Conservation (phyloP, 192 early-diverging fungal species). For the Haplosporangium gracile region DNA sequence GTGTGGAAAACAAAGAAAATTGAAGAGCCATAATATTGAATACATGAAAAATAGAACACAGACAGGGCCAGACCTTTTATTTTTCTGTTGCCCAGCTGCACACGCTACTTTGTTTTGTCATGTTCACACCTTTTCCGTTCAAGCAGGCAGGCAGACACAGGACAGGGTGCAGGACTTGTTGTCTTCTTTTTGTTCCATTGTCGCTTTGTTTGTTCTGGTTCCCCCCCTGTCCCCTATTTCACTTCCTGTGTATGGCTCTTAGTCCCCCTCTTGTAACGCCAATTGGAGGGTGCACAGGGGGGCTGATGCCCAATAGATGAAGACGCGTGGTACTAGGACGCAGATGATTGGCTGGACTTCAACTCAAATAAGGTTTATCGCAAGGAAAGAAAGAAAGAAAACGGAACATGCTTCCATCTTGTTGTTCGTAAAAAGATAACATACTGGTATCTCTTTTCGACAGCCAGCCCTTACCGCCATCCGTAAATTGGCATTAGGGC, state of each 20-base stretch:
- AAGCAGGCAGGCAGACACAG: neutral
- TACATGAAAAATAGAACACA: no score
- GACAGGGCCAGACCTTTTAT: neutral
- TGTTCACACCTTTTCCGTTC: neutral
- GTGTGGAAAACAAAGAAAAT: no score
- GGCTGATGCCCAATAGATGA: conserved; percentile 14
- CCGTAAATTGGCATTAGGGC: neutral
- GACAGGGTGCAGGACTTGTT: neutral
- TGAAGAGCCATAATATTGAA: no score
- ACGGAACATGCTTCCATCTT: neutral
- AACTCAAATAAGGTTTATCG: neutral
- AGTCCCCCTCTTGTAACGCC: neutral
- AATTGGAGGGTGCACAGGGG: conserved; percentile 1
- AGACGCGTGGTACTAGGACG: conserved; percentile 5
- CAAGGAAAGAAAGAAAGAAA: neutral
- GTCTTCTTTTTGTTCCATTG: neutral
- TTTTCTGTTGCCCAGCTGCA: neutral
- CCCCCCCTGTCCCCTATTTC: neutral
- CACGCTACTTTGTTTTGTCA: neutral
- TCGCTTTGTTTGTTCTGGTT: neutral
- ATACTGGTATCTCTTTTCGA: neutral
- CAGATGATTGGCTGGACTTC: conserved; percentile 1
- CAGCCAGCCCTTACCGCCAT: neutral
- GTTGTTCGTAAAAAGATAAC: neutral
- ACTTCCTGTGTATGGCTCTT: no score